These are phyloP conservation scores for Debaryomyces coudertii DNA, from an alignment of 1,139 yeast genomes.

Conservation along the genomic window DNA sequence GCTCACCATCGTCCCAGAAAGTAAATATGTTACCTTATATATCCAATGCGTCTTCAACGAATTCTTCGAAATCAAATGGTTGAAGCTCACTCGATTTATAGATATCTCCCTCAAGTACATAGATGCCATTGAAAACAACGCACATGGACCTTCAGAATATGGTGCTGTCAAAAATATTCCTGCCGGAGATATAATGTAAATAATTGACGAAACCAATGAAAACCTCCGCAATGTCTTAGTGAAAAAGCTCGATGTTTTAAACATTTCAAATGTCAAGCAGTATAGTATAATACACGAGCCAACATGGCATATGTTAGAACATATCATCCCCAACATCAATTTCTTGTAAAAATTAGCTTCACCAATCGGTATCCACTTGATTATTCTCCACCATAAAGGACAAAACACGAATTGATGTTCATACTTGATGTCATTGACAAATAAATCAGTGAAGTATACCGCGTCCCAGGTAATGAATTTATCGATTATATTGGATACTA, in stretches of 20 bases:
- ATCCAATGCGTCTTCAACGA: conserved; percentile 11
- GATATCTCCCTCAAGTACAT: conserved; percentile 53
- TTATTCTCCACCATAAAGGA: conserved; percentile 68
- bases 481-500: conserved; percentile 32
- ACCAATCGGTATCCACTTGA: conserved; percentile 31
- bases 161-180: conserved; percentile 78
- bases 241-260: conserved; percentile 26
- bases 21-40: conserved; percentile 33
- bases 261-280: conserved; percentile 43
- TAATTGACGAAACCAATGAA: conserved; percentile 44
- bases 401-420: conserved; percentile 95
- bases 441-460: conserved; percentile 69
- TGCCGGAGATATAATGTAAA: conserved; percentile 71
- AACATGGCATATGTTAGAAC: conserved; percentile 60
- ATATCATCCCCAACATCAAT: conserved; percentile 44
- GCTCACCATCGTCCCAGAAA: conserved; percentile 63
- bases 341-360: conserved; percentile 42
- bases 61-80: conserved; percentile 17
- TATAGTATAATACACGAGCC: conserved; percentile 55
- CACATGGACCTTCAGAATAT: conserved; percentile 78
- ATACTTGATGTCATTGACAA: conserved; percentile 52
- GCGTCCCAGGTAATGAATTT: conserved; percentile 82
- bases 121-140: conserved; percentile 64
- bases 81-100: conserved; percentile 24
- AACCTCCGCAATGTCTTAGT: conserved; percentile 20